Evolutionary conservation across 2,329 filamentous ascomycete genomes (phyloP).

Genomic region (Cladophialophora yegresii): DNA sequence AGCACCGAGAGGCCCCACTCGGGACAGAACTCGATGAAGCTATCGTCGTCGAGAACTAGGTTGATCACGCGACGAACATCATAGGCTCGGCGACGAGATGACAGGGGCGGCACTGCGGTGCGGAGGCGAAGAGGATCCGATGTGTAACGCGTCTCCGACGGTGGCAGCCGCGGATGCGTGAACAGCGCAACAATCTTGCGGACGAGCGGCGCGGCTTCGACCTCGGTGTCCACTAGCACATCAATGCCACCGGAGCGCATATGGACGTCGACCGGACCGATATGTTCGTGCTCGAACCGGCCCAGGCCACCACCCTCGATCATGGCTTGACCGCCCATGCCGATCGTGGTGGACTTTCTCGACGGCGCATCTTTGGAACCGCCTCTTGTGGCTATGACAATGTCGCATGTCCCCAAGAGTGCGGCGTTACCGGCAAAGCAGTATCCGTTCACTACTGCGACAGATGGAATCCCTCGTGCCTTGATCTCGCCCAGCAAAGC

Average conservation of each 20-base stretch:
- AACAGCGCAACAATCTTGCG: conserved; percentile 31
- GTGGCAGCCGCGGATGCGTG: conserved; percentile 29
- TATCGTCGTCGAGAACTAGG: conserved; percentile 28
- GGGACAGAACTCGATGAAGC: conserved; percentile 31
- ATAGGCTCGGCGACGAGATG: conserved; percentile 29
- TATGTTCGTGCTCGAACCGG: conserved; percentile 31
- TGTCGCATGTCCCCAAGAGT: conserved; percentile 31
- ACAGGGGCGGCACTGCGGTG: conserved; percentile 30
- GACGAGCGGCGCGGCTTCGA: conserved; percentile 30
- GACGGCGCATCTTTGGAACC: conserved; percentile 28
- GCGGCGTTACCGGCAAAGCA: conserved; percentile 33
- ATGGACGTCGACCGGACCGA: conserved; percentile 30
- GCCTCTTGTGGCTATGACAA: conserved; percentile 28
- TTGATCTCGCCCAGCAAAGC: conserved; percentile 30
- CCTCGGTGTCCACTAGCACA: conserved; percentile 31
- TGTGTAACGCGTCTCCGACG: conserved; percentile 28
- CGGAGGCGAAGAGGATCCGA: conserved; percentile 30
- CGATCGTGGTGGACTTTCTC: conserved; percentile 30
- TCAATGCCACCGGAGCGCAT: conserved; percentile 32
- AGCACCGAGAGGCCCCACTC: conserved; percentile 32
- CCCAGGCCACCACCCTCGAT: conserved; percentile 31
- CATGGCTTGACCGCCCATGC: conserved; percentile 33
- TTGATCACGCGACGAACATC: conserved; percentile 30
- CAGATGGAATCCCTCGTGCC: conserved; percentile 30
- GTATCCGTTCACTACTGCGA: conserved; percentile 31